phyloP scores from a whole-genome alignment of 106 monocot species.

The Dactylorhiza incarnata region DNA sequence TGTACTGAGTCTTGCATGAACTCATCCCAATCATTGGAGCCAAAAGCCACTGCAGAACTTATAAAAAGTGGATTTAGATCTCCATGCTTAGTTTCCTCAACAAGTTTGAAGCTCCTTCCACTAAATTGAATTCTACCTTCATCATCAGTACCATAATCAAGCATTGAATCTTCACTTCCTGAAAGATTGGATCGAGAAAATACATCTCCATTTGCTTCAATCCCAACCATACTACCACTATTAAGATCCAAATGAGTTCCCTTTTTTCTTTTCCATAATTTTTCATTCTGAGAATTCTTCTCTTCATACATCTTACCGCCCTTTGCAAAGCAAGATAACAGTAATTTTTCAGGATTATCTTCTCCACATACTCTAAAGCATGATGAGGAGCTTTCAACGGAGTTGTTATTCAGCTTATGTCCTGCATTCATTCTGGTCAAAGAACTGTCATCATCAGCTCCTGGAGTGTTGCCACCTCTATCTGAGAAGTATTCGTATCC shows the following conservation, averaged over 20 bases:
- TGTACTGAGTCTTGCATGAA: conserved; percentile 29
- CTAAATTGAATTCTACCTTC: conserved; percentile 6
- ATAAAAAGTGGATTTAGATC: conserved; percentile 27
- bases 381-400: neutral
- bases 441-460: conserved; percentile 5
- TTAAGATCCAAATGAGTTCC: neutral
- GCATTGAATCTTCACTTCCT: conserved; percentile 21
- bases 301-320: neutral
- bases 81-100: conserved; percentile 1
- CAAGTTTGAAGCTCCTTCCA: neutral
- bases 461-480: neutral
- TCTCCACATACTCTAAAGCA: neutral
- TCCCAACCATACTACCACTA: neutral
- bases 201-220: conserved; percentile 7
- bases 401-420: neutral
- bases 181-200: conserved; percentile 8
- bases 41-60: conserved; percentile 44
- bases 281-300: neutral
- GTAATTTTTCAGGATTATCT: conserved; percentile 4
- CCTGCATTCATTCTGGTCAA: neutral
- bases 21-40: conserved; percentile 54
- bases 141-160: conserved; percentile 33
- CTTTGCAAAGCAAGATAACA: neutral
- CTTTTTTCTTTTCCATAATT: neutral
- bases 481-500: neutral